These are phyloP conservation scores for Thamnidium elegans DNA, from an alignment of 192 early-diverging fungal genomes.

Conservation along the genomic window DNA sequence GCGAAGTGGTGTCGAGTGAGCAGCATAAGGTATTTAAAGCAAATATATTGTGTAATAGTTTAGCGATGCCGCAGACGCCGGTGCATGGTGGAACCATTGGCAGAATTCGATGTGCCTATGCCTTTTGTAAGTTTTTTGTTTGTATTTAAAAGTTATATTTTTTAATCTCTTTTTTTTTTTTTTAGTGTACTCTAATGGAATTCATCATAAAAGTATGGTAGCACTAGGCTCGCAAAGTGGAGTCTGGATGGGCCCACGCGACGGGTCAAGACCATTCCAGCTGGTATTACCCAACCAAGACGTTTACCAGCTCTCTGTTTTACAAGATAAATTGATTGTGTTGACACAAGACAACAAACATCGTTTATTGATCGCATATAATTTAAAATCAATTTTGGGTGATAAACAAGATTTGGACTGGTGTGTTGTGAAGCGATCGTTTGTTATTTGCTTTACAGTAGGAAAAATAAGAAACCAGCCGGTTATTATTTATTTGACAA, in stretches of 20 bases:
- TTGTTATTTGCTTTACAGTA: slow-evolving; percentile 4
- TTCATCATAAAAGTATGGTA: slow-evolving; percentile 9
- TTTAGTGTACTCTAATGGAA: too few relatives aligned
- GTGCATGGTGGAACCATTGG: neutral
- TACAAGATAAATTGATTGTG: neutral
- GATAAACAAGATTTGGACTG: neutral
- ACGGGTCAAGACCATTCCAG: neutral
- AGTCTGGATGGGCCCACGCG: slow-evolving; percentile 14
- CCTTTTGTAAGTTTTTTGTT: slow-evolving; percentile 1
- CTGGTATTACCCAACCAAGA: neutral
- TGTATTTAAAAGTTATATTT: too few relatives aligned
- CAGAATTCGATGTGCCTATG: slow-evolving; percentile 4
- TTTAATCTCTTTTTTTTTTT: too few relatives aligned
- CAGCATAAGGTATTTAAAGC: too few relatives aligned
- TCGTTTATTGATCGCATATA: neutral
- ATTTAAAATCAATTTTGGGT: neutral
- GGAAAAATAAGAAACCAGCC: slow-evolving; percentile 4
- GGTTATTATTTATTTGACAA: slow-evolving; percentile 2
- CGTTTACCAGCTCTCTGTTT: neutral
- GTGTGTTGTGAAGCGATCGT: neutral
- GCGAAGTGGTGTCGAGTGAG: neutral
- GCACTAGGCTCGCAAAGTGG: slow-evolving; percentile 19
- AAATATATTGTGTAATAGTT: neutral
- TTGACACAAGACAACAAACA: neutral
- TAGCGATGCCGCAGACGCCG: neutral